These are phyloP conservation scores for Termitomyces sp. DNA, from an alignment of 768 basidiomycete genomes.

Conservation along the genomic window DNA sequence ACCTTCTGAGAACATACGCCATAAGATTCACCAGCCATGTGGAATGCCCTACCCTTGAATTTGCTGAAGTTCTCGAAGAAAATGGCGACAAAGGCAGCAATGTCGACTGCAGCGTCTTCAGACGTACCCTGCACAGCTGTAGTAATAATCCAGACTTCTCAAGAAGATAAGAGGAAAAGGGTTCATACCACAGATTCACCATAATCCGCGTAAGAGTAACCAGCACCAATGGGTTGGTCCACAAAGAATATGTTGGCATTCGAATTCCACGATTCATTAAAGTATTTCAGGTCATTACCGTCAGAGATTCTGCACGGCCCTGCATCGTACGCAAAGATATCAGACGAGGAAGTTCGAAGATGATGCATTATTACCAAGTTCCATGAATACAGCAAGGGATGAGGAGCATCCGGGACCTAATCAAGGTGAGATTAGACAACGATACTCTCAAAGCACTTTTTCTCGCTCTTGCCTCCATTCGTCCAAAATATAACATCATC, in stretches of 20 bases:
- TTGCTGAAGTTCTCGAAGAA: constrained; percentile 71
- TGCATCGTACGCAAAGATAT: constrained; percentile 9
- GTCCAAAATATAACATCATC: constrained; percentile 61
- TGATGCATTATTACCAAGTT: constrained; percentile 39
- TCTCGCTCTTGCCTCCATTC: constrained; percentile 30
- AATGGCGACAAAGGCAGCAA: constrained; percentile 64
- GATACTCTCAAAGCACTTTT: background rate
- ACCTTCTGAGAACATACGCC: constrained; percentile 36
- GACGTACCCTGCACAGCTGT: constrained; percentile 41
- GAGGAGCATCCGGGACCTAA: constrained; percentile 36
- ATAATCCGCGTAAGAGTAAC: constrained; percentile 60
- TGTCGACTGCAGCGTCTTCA: constrained; percentile 63
- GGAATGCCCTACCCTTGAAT: constrained; percentile 63
- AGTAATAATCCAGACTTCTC: background rate
- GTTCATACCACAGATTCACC: constrained; percentile 50
- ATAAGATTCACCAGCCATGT: constrained; percentile 73
- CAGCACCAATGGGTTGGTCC: constrained; percentile 57
- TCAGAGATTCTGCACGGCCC: constrained; percentile 65
- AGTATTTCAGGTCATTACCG: constrained; percentile 42
- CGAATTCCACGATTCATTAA: constrained; percentile 62
- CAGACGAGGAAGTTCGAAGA: too few species aligned
- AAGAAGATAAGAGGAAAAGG: background rate
- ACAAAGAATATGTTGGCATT: constrained; percentile 61
- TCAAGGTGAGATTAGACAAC: background rate
- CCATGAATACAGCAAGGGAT: constrained; percentile 66